Conservation (phyloP, 352 stramenopile species). For the Phytophthora fragariaefolia region DNA sequence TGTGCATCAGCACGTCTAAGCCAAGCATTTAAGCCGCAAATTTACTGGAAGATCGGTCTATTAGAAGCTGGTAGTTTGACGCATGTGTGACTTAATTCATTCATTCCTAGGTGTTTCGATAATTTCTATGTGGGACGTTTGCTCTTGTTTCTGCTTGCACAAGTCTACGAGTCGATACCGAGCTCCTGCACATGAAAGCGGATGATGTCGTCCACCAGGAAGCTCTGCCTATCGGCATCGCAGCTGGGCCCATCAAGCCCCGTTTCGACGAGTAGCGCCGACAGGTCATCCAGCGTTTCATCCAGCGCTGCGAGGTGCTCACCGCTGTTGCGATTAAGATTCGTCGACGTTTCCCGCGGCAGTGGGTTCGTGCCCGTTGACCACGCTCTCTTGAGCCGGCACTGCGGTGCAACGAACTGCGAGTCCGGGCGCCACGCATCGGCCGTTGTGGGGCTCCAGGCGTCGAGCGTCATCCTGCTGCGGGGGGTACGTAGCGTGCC, state of each 20-base stretch:
- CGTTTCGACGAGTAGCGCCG: constrained; percentile 40
- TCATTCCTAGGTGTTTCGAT: background rate
- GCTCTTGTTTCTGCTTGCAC: too few species aligned
- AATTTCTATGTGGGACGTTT: background rate
- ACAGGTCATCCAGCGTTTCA: constrained; percentile 43
- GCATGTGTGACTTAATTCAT: too few species aligned
- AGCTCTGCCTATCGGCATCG: constrained; percentile 9
- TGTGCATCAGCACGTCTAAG: too few species aligned
- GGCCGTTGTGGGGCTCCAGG: constrained; percentile 25
- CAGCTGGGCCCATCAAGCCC: constrained; percentile 17
- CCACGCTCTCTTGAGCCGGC: constrained; percentile 31
- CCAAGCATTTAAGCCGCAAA: too few species aligned
- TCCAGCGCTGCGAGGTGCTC: constrained; percentile 23
- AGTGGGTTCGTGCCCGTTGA: constrained; percentile 36
- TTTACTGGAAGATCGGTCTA: too few species aligned
- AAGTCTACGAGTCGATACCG: constrained; percentile 22
- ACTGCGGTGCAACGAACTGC: constrained; percentile 1
- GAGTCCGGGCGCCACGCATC: constrained; percentile 26
- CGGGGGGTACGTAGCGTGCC: background rate
- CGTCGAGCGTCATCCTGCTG: constrained; percentile 22
- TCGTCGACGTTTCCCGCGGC: constrained; percentile 23
- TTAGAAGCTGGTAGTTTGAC: too few species aligned
- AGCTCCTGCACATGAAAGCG: constrained; percentile 52
- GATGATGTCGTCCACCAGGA: constrained; percentile 51
- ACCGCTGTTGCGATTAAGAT: constrained; percentile 21